Percentiles rank a stretch among this genome's conserved stretches.
These are phyloP conservation scores for Talaromyces sp. DNA, from an alignment of 2,329 filamentous ascomycete genomes.

Conservation along the genomic window DNA sequence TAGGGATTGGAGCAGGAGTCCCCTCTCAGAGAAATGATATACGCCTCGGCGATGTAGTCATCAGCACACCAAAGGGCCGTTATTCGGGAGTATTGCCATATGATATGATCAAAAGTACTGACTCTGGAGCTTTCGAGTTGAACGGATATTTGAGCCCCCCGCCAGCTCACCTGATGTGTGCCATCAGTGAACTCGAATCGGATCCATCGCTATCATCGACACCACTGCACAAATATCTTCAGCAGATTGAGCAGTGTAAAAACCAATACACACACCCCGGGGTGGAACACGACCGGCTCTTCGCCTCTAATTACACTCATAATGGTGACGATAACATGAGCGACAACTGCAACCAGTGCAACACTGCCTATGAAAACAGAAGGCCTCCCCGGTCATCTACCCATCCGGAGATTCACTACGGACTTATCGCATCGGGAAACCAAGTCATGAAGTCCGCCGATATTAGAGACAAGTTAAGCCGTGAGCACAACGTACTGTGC, in stretches of 20 bases:
- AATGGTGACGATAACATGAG: not conserved
- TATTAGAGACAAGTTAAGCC: not conserved
- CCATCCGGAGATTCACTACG: not conserved
- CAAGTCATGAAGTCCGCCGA: not conserved
- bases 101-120: slow-evolving; percentile 20
- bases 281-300: not conserved
- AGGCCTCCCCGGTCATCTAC: not conserved
- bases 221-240: slow-evolving; percentile 6
- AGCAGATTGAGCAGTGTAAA: slow-evolving; percentile 11
- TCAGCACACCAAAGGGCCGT: slow-evolving; percentile 22
- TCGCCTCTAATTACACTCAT: slow-evolving; percentile 1
- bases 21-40: slow-evolving; percentile 19
- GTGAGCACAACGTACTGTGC: slow-evolving; percentile 7
- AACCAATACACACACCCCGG: slow-evolving; percentile 10
- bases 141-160: slow-evolving; percentile 14
- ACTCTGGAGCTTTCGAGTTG: slow-evolving; percentile 2
- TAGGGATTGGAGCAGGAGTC: slow-evolving; percentile 29
- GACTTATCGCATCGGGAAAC: not conserved
- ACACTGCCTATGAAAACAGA: not conserved
- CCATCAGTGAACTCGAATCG: slow-evolving; percentile 14
- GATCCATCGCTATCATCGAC: slow-evolving; percentile 9
- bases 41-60: slow-evolving; percentile 29
- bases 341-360: not conserved
- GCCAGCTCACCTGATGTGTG: slow-evolving; percentile 12
- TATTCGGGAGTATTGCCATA: slow-evolving; percentile 22